These are phyloP conservation scores for Hortaea werneckii DNA, from an alignment of 2,329 filamentous ascomycete species.

Conservation along the genomic window DNA sequence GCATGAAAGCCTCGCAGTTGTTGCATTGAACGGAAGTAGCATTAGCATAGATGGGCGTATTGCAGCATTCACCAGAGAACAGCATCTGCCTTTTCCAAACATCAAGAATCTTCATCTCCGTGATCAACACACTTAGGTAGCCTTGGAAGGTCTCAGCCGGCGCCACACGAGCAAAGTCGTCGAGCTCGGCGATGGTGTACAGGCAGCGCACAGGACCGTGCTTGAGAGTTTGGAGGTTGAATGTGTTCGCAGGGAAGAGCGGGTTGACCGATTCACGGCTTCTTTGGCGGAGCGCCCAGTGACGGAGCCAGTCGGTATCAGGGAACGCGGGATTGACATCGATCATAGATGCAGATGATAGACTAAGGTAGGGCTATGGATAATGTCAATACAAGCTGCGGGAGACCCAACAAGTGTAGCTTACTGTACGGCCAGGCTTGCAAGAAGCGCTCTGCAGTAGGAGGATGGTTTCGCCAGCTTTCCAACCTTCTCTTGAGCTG, in stretches of 20 bases:
- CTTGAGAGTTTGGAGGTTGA: slow-evolving; percentile 15
- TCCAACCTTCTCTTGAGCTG: slow-evolving; percentile 13
- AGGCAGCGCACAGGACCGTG: slow-evolving; percentile 24
- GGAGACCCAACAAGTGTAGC: not conserved
- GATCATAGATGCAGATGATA: slow-evolving; percentile 39
- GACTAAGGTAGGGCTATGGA: slow-evolving; percentile 20
- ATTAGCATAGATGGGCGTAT: slow-evolving; percentile 46
- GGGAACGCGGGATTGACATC: slow-evolving; percentile 46
- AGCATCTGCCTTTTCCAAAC: slow-evolving; percentile 35
- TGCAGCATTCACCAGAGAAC: slow-evolving; percentile 41
- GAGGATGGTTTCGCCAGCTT: slow-evolving; percentile 21
- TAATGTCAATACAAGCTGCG: slow-evolving; percentile 1
- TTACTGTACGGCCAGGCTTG: slow-evolving; percentile 21
- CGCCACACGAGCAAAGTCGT: slow-evolving; percentile 29
- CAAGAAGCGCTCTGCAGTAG: slow-evolving; percentile 22
- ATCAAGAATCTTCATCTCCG: slow-evolving; percentile 31
- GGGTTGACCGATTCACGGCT: slow-evolving; percentile 43
- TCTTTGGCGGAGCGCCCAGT: slow-evolving; percentile 37
- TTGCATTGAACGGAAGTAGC: slow-evolving; percentile 28
- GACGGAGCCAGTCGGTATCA: slow-evolving; percentile 45
- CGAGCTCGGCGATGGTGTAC: slow-evolving; percentile 36
- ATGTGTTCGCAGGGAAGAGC: slow-evolving; percentile 32
- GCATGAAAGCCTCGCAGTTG: slow-evolving; percentile 29
- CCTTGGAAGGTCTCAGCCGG: slow-evolving; percentile 31
- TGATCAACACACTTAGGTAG: slow-evolving; percentile 36